These are phyloP conservation scores for Prunella vulgaris DNA, from an alignment of 257 asterid genomes.

Conservation along the genomic window DNA sequence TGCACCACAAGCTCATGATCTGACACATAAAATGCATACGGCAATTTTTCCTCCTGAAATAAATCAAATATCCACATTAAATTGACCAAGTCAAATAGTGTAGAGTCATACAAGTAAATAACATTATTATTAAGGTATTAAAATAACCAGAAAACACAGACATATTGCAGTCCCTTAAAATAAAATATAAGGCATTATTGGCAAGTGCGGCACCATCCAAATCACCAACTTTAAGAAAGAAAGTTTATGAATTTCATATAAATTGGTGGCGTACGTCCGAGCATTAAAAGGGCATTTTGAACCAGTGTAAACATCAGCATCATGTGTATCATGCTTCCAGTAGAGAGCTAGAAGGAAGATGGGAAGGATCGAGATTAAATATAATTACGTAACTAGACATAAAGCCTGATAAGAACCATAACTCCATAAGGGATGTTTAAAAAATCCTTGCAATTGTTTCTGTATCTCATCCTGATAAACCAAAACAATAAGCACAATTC, in stretches of 20 bases:
- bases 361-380: too few relatives aligned
- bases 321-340: too few relatives aligned
- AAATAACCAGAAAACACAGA: not conserved
- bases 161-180: not conserved
- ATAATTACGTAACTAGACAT: too few relatives aligned
- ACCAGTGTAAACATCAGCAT: too few relatives aligned
- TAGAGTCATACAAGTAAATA: not conserved
- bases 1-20: slow-evolving; percentile 79
- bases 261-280: too few relatives aligned
- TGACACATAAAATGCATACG: slow-evolving; percentile 79
- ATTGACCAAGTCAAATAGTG: not conserved
- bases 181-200: not conserved
- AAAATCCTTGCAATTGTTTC: not conserved
- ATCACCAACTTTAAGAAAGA: not conserved
- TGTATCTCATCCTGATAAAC: not conserved
- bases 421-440: too few relatives aligned
- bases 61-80: slow-evolving; percentile 14
- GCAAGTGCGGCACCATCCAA: too few relatives aligned
- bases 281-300: too few relatives aligned
- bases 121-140: not conserved
- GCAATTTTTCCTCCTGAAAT: slow-evolving; percentile 79
- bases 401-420: too few relatives aligned
- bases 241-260: too few relatives aligned
- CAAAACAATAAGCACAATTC: not conserved
- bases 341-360: too few relatives aligned